Percentiles rank a stretch among this genome's conserved stretches.
Conservation (phyloP, 352 stramenopile species). For the Globisporangium apiculatum region DNA sequence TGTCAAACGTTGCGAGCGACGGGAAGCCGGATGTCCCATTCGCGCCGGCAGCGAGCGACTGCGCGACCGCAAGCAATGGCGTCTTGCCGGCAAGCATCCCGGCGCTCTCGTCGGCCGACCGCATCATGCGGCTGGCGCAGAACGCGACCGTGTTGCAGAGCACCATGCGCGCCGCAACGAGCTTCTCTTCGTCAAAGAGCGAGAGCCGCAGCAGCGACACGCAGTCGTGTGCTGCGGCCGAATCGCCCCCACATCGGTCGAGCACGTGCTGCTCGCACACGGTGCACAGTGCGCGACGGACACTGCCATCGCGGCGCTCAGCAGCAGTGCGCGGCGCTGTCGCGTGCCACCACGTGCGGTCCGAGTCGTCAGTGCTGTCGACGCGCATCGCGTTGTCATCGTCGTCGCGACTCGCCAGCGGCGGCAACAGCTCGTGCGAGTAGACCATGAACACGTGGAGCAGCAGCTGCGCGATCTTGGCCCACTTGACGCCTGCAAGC, state of each 20-base stretch:
- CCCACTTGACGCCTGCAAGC: constrained; percentile 55
- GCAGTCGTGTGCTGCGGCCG: constrained; percentile 13
- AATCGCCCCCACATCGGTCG: constrained; percentile 24
- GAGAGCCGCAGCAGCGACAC: constrained; percentile 42
- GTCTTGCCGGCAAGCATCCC: constrained; percentile 23
- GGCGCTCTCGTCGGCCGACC: constrained; percentile 32
- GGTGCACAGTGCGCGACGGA: constrained; percentile 24
- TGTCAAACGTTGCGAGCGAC: constrained; percentile 41
- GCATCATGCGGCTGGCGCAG: constrained; percentile 67
- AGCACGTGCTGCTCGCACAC: constrained; percentile 40
- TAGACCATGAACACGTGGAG: constrained; percentile 65
- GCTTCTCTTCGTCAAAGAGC: constrained; percentile 70
- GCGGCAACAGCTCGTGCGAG: constrained; percentile 44
- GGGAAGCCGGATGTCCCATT: constrained; percentile 28
- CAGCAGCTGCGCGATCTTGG: constrained; percentile 66
- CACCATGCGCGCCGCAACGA: constrained; percentile 77
- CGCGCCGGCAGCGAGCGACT: constrained; percentile 19
- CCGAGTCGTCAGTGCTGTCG: constrained; percentile 21
- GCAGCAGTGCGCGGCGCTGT: constrained; percentile 24
- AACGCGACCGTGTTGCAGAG: constrained; percentile 71
- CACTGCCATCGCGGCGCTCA: constrained; percentile 49
- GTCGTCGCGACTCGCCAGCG: background rate
- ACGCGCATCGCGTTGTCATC: constrained; percentile 13
- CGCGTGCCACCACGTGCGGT: constrained; percentile 52
- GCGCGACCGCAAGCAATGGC: constrained; percentile 40